Base-by-base conservation (phyloP, 352 stramenopile genomes). In the Elongisporangium anandrum region DNA sequence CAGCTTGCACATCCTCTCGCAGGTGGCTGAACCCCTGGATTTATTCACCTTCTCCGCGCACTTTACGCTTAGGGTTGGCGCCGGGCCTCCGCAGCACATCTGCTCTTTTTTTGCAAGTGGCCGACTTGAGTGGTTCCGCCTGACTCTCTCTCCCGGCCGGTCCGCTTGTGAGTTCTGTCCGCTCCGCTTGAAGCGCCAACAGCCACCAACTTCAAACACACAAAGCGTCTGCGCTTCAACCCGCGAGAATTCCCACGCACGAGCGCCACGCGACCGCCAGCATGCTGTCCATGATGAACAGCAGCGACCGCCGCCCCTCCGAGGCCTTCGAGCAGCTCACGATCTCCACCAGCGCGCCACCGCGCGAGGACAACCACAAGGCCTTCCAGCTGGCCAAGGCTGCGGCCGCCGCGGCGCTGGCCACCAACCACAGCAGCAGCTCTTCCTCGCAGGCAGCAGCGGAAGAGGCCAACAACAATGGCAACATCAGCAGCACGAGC, bases 121-220 rank as follows among this genome's bases (percentile, higher is more conserved):
- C 73, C 61, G 69, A 63, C 69, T 66, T 76, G 69, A 70, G 61
- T 70, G 72, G 38, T 55, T 65, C 45, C 50, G 22, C 57, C 67
- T 81, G 67, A 75, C 68, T 77, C 64, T 72, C 64, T 72, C 54
- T 57, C 69, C 55, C 69, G 66, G 45, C 50, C 54, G 38, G 51
- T 68, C 22, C 20, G 34, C 51, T 72, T 47, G 21, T 41, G 41
- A 50, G 45, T 60, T 62, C 39, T 54, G 39, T 38, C 53, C 26
- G 50, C 60, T 54, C 34, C 69, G 80, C 76, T 90, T 90, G 78
- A 88, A 90, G 80, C 73, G 64, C 61, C n/a, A 72, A 61, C 71
- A 88, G 73, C 78, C 78, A 85, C 75, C 73, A 91, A 88, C 81
- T 91, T 91, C 81, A 91, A 91, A 77, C 63, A 62, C 55, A 38